Evolutionary conservation across 768 basidiomycete species (phyloP).

Genomic region (Kwoniella mangroviensis): DNA sequence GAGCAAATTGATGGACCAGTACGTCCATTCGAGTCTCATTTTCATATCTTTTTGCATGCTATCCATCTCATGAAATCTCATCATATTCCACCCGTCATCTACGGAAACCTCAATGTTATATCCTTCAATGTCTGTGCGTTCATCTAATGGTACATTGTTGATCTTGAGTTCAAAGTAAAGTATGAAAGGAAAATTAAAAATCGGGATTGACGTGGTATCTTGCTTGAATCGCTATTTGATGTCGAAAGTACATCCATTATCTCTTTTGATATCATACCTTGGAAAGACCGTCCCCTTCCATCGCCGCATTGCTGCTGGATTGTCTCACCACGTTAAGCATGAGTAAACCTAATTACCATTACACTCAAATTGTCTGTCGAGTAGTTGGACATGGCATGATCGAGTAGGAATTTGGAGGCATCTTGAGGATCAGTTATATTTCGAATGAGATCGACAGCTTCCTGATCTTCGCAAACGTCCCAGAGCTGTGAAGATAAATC

Average conservation of each 20-base stretch:
- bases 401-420: conserved; percentile 74
- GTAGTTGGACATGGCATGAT: conserved; percentile 83
- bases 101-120: not conserved
- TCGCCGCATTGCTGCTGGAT: not conserved
- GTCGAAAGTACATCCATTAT: too few relatives aligned
- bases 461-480: conserved; percentile 93
- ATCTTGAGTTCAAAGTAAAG: not conserved
- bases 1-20: not conserved
- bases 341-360: conserved; percentile 76
- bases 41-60: not conserved
- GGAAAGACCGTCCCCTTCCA: not conserved
- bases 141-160: not conserved
- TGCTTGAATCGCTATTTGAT: too few relatives aligned
- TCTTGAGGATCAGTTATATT: conserved; percentile 72
- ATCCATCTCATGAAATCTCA: not conserved
- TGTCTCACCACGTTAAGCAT: not conserved
- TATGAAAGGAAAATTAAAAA: not conserved
- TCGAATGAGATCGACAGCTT: conserved; percentile 82
- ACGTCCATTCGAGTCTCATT: not conserved
- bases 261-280: not conserved
- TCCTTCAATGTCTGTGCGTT: not conserved
- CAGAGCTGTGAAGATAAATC: conserved; percentile 69
- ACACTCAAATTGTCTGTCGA: conserved; percentile 95
- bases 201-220: too few relatives aligned
- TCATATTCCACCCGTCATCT: not conserved